Conservation (phyloP, 257 asterid species). For the Lithospermum erythrorhizon region DNA sequence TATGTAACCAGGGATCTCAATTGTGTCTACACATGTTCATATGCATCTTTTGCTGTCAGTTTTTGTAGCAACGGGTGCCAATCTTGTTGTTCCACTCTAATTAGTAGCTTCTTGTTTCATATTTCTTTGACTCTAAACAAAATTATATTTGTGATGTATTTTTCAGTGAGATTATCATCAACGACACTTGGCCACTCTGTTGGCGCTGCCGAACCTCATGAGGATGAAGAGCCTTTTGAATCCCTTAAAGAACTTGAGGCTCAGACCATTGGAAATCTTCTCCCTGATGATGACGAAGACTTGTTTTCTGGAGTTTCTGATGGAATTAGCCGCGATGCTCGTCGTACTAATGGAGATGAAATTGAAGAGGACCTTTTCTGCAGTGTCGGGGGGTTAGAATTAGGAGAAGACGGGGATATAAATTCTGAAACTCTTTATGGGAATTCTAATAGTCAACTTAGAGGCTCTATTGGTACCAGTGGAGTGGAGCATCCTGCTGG, state of each 20-base stretch:
- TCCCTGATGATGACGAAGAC: conserved; percentile 72
- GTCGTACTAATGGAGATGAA: conserved; percentile 18
- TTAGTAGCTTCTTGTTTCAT: background rate
- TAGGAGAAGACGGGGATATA: conserved; percentile 5
- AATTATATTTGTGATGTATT: background rate
- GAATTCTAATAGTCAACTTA: background rate
- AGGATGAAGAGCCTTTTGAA: conserved; percentile 60
- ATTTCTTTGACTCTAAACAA: background rate
- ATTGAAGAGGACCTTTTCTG: conserved; percentile 3
- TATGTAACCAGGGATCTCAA: conserved; percentile 25
- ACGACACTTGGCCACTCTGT: conserved; percentile 38
- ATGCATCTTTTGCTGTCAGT: background rate
- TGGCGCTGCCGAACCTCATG: conserved; percentile 45
- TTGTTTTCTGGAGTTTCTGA: conserved; percentile 73
- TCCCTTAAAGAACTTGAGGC: conserved; percentile 82
- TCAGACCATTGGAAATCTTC: conserved; percentile 72
- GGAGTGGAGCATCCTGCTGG: conserved; percentile 66
- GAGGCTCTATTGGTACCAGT: conserved; percentile 28
- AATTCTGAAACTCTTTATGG: conserved; percentile 1
- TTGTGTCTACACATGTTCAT: background rate
- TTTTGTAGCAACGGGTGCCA: background rate
- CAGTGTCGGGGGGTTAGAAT: conserved; percentile 5
- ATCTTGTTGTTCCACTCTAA: background rate
- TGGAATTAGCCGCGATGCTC: conserved; percentile 39
- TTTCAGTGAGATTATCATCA: conserved; percentile 56